A percentile compares a stretch with the other conserved stretches of the same genome.
Evolutionary conservation across 306 rosid genomes (phyloP).

Genomic region (Gastrolobium villosum): DNA sequence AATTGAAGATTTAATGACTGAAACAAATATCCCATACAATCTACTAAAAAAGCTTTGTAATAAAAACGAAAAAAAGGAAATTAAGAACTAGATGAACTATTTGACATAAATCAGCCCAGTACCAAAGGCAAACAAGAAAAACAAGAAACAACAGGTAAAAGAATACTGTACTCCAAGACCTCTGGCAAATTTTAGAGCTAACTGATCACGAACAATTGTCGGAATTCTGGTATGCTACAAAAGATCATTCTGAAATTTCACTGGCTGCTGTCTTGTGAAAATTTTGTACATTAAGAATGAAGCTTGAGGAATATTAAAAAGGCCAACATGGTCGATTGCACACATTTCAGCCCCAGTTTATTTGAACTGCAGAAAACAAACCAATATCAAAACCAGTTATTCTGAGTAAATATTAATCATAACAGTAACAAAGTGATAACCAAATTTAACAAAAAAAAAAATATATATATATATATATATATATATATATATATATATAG

Average conservation of each 20-base stretch:
- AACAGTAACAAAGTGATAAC: slow-evolving; percentile 3
- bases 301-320: slow-evolving; percentile 8
- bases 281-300: slow-evolving; percentile 44
- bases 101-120: slow-evolving; percentile 29
- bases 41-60: neutral
- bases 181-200: slow-evolving; percentile 21
- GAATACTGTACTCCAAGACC: slow-evolving; percentile 29
- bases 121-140: slow-evolving; percentile 35
- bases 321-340: slow-evolving; percentile 7
- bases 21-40: slow-evolving; percentile 36
- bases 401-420: neutral
- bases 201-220: slow-evolving; percentile 17
- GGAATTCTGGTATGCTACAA: slow-evolving; percentile 36
- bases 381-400: slow-evolving; percentile 12
- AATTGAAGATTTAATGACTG: slow-evolving; percentile 24
- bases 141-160: neutral
- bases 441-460: neutral
- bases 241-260: slow-evolving; percentile 40
- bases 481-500: neutral
- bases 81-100: slow-evolving; percentile 31
- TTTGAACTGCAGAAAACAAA: slow-evolving; percentile 45
- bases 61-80: neutral
- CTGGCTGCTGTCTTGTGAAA: slow-evolving; percentile 18
- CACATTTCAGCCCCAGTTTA: slow-evolving; percentile 37
- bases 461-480: neutral